These are phyloP conservation scores for Thozetella sp. DNA, from an alignment of 495 filamentous ascomycete genomes.

Conservation along the genomic window DNA sequence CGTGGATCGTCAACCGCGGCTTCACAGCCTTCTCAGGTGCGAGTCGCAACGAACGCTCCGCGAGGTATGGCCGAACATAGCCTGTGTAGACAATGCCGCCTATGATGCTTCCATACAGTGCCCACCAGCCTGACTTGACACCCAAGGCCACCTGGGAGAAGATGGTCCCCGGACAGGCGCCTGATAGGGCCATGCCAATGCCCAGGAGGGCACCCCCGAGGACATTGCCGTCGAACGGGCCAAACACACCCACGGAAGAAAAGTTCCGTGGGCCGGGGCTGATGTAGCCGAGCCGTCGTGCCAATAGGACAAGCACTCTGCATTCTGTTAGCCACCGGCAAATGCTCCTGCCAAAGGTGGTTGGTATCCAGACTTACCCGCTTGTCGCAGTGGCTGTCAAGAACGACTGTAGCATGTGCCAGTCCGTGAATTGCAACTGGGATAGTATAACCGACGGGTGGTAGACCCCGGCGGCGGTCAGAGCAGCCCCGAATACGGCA, in stretches of 20 bases:
- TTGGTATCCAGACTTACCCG: constrained; percentile 47
- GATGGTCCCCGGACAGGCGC: constrained; percentile 58
- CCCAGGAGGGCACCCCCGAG: constrained; percentile 56
- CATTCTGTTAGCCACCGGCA: neutral
- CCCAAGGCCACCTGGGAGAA: constrained; percentile 54
- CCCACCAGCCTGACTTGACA: constrained; percentile 40
- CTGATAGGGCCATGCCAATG: constrained; percentile 54
- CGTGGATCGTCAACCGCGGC: constrained; percentile 25
- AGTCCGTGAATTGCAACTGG: constrained; percentile 55
- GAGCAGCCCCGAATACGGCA: constrained; percentile 54
- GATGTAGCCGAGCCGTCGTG: constrained; percentile 30
- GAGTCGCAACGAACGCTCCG: neutral
- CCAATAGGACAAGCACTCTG: constrained; percentile 30
- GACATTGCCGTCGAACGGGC: constrained; percentile 54
- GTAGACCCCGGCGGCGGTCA: constrained; percentile 54
- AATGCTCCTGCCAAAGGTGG: too few relatives aligned
- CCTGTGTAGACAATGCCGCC: constrained; percentile 42
- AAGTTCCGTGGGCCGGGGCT: constrained; percentile 27
- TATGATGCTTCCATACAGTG: constrained; percentile 40
- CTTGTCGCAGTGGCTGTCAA: constrained; percentile 52
- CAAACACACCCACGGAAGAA: constrained; percentile 40
- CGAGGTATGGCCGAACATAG: constrained; percentile 21
- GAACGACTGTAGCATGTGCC: constrained; percentile 61
- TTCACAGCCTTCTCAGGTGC: constrained; percentile 8
- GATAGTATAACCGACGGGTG: constrained; percentile 51